Evolutionary conservation across 2,329 filamentous ascomycete genomes (phyloP).

Genomic region (Claviceps sp.): DNA sequence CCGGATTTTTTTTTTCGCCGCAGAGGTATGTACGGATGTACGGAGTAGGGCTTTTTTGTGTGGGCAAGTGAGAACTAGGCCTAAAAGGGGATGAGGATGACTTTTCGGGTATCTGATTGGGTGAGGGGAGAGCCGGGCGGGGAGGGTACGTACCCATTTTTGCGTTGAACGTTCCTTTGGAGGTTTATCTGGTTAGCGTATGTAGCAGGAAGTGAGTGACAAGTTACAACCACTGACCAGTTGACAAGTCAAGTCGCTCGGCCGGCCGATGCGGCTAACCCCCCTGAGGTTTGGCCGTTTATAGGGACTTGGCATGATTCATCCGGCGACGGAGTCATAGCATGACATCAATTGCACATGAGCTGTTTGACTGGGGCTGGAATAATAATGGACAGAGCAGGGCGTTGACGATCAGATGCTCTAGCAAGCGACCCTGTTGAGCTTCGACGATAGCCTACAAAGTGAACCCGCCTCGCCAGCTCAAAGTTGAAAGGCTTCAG

Average conservation of each 20-base stretch:
- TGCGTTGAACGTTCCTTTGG: not conserved
- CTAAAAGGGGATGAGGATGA: not conserved
- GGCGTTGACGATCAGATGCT: not conserved
- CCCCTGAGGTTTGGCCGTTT: not conserved
- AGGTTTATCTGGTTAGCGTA: not conserved
- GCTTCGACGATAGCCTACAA: not conserved
- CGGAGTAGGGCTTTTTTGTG: conserved; percentile 10
- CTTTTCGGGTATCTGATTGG: conserved; percentile 5
- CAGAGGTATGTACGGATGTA: too few species aligned
- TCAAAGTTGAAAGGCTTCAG: not conserved
- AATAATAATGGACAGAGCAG: not conserved
- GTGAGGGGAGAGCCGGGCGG: not conserved
- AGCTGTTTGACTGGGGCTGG: not conserved
- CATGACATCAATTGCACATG: not conserved
- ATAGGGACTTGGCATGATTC: conserved; percentile 7
- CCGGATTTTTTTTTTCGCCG: not conserved
- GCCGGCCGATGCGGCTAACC: not conserved
- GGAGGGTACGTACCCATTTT: conserved; percentile 6
- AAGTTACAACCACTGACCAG: too few species aligned
- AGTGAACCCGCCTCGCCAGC: not conserved
- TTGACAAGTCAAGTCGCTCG: not conserved
- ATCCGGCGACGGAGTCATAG: conserved; percentile 6
- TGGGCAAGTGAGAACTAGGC: conserved; percentile 8
- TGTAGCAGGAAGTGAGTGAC: not conserved
- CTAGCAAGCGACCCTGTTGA: not conserved